Conservation (phyloP, 768 basidiomycete genomes). For the Strobilomyces dryophilus region DNA sequence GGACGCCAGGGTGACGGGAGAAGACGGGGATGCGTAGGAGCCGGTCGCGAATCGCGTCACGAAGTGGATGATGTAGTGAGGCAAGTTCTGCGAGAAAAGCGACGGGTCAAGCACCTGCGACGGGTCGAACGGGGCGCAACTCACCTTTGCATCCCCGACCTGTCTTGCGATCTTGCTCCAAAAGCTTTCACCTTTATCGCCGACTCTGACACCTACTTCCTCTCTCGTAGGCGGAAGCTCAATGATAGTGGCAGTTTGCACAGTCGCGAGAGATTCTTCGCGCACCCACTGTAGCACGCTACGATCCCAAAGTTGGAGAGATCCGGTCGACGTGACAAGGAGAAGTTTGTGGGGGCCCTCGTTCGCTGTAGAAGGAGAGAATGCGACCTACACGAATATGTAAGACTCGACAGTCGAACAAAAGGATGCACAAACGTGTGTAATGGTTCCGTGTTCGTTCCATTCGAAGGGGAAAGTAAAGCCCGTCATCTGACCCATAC, state of each 20-base stretch:
- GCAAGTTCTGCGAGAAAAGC: slow-evolving; percentile 52
- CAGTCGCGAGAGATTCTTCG: slow-evolving; percentile 72
- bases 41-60: slow-evolving; percentile 67
- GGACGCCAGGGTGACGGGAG: slow-evolving; percentile 24
- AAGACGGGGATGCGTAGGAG: slow-evolving; percentile 50
- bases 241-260: slow-evolving; percentile 63
- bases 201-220: slow-evolving; percentile 12
- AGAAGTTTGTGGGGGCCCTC: slow-evolving; percentile 40
- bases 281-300: slow-evolving; percentile 65
- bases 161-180: slow-evolving; percentile 52
- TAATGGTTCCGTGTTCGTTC: slow-evolving; percentile 59
- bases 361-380: slow-evolving; percentile 42
- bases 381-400: slow-evolving; percentile 38
- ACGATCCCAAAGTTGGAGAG: slow-evolving; percentile 71
- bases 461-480: slow-evolving; percentile 67
- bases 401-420: neutral
- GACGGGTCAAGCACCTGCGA: neutral
- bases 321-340: slow-evolving; percentile 70
- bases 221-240: slow-evolving; percentile 64
- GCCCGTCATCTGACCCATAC: slow-evolving; percentile 44
- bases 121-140: neutral
- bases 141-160: slow-evolving; percentile 54
- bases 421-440: slow-evolving; percentile 45
- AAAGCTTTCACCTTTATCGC: slow-evolving; percentile 40
- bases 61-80: slow-evolving; percentile 64